Conservation (phyloP, 306 rosid species). For the Neltuma alba region DNA sequence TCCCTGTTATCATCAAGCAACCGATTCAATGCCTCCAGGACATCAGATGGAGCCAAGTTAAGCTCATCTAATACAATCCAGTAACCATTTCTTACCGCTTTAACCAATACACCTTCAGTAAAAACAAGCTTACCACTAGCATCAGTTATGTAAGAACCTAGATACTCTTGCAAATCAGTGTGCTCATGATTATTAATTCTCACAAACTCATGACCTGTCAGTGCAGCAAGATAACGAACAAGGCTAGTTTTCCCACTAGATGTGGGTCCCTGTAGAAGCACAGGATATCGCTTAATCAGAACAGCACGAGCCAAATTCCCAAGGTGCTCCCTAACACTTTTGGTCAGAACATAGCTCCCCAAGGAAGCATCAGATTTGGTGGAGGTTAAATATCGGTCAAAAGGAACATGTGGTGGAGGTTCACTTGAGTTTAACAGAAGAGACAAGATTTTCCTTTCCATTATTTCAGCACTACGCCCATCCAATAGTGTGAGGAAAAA, state of each 20-base stretch:
- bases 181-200: constrained; percentile 96
- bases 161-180: constrained; percentile 96
- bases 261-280: constrained; percentile 95
- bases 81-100: constrained; percentile 82
- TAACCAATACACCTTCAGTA: constrained; percentile 87
- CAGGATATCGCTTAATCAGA: constrained; percentile 75
- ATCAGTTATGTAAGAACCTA: constrained; percentile 83
- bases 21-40: constrained; percentile 92
- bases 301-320: constrained; percentile 81
- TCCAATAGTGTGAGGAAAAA: constrained; percentile 84
- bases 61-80: constrained; percentile 99
- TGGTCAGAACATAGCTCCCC: constrained; percentile 60
- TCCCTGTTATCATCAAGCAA: constrained; percentile 95
- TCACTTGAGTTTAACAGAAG: constrained; percentile 50
- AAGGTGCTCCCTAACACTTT: constrained; percentile 76
- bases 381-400: constrained; percentile 52
- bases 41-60: constrained; percentile 98
- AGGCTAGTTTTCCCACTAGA: constrained; percentile 99
- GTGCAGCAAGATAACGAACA: constrained; percentile 79
- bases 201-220: constrained; percentile 80
- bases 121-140: constrained; percentile 84
- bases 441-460: constrained; percentile 62
- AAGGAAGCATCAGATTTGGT: constrained; percentile 36
- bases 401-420: constrained; percentile 51
- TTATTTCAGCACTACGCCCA: constrained; percentile 63